Percentiles rank a stretch among this genome's conserved stretches.
phyloP scores from a whole-genome alignment of 257 asterid genomes.

The Salvia miltiorrhiza region DNA sequence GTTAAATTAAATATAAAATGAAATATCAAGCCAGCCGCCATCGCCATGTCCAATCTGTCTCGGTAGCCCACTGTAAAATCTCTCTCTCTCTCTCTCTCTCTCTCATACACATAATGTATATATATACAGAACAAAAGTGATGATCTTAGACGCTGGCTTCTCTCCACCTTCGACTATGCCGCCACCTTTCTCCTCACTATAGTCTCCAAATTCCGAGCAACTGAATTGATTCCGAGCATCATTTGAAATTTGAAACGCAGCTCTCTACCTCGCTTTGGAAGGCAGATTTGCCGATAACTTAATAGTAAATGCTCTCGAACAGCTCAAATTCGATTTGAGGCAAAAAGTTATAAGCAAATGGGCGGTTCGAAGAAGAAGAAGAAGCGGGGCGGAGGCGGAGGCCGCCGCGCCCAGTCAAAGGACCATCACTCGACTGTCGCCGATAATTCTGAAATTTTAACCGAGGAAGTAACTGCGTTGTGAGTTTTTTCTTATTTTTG shows the following conservation, averaged over 20 bases:
- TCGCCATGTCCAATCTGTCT: too few relatives aligned
- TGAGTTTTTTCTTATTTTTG: slow-evolving; percentile 20
- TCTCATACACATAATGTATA: neutral
- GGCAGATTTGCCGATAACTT: neutral
- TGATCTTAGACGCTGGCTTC: neutral
- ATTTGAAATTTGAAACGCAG: neutral
- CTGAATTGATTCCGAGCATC: slow-evolving; percentile 1
- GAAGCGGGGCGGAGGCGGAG: slow-evolving; percentile 68
- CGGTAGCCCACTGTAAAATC: too few relatives aligned
- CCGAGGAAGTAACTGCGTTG: slow-evolving; percentile 91
- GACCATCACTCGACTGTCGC: slow-evolving; percentile 52
- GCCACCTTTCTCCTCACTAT: slow-evolving; percentile 3
- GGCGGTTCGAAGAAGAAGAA: slow-evolving; percentile 83
- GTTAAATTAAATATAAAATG: too few relatives aligned
- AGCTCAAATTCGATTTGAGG: neutral
- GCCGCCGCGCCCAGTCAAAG: slow-evolving; percentile 60
- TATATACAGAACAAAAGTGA: neutral
- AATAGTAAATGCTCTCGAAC: neutral
- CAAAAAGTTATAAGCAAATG: slow-evolving; percentile 29
- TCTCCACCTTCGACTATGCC: slow-evolving; percentile 2
- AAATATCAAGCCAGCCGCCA: too few relatives aligned
- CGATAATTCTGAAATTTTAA: slow-evolving; percentile 54
- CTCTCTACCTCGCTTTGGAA: neutral
- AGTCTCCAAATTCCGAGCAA: neutral
- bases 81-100: too few relatives aligned